phyloP scores from a whole-genome alignment of 1,139 yeast genomes.

The Yamadazyma jaroonii region DNA sequence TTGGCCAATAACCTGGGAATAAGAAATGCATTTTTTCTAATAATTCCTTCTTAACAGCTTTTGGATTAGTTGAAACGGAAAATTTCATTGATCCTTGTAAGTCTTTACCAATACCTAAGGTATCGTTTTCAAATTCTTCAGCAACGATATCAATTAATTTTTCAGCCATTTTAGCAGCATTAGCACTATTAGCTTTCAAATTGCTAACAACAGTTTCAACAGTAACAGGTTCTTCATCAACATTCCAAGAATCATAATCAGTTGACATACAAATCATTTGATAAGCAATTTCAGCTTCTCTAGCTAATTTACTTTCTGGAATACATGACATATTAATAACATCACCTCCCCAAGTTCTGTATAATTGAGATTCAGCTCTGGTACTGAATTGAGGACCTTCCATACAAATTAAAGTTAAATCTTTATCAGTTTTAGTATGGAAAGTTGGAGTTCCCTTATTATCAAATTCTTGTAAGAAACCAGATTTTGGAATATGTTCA shows the following conservation, averaged over 20 bases:
- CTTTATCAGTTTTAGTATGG: conserved; percentile 61
- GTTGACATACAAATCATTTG: conserved; percentile 99
- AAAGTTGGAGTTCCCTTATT: conserved; percentile 38
- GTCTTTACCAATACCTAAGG: conserved; percentile 57
- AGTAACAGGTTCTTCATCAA: conserved; percentile 90
- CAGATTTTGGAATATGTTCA: conserved; percentile 49
- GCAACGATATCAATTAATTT: conserved; percentile 66
- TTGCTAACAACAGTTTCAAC: conserved; percentile 95
- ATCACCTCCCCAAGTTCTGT: conserved; percentile 88
- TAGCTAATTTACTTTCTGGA: conserved; percentile 94
- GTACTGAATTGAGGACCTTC: conserved; percentile 99
- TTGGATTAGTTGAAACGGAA: conserved; percentile 77
- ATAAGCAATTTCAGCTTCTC: conserved; percentile 95
- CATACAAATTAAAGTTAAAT: conserved; percentile 89
- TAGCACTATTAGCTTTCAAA: conserved; percentile 79
- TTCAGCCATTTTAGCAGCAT: conserved; percentile 78
- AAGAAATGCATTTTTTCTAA: conserved; percentile 78
- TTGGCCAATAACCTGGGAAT: conserved; percentile 91
- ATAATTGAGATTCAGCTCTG: conserved; percentile 91
- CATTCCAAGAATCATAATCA: conserved; percentile 98
- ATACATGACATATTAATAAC: conserved; percentile 95
- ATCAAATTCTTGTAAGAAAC: conserved; percentile 53
- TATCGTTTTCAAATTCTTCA: conserved; percentile 54
- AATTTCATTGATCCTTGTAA: conserved; percentile 76
- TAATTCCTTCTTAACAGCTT: conserved; percentile 69